Evolutionary conservation across 2,329 filamentous ascomycete species (phyloP), one percentile per base, ranked within the genome.

Genomic region (Verticillium nonalfalfae): DNA sequence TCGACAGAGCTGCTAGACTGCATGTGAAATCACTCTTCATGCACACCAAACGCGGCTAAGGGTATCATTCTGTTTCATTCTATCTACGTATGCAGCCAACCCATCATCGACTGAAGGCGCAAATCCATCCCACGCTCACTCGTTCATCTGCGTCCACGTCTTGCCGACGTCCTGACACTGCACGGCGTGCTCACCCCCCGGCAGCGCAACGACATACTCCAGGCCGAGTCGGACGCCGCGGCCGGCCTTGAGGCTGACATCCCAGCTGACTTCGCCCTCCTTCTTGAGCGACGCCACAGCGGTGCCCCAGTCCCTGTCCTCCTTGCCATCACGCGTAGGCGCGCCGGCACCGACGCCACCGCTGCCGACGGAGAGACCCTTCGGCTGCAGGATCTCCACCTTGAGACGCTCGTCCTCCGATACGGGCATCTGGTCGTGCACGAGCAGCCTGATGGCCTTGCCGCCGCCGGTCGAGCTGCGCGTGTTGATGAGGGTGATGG

Each of bases 391-490:
- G 36, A 87, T 68, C 1, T 81, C 78, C 9, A 88, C 78, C 4
- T 76, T 75, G 6, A 88, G 72, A 50, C 78, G 75, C 68, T 87
- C 85, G 60, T 88, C 85, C 69, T 87, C 80, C 26, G 80, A 84
- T n/a, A 87, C 75, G 3, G 85, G 86, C 2, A 87, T 75, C 71
- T 88, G 85, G 64, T 89, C 86, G 2, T 85, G 69, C 33, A 88
- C 80, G 1, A 81, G 73, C 2, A 88, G 50, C 1, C 76, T 76
- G 14, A 82, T 75, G 0, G 77, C 68, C 64, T 75, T 75, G 15
- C 69, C 70, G 18, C 45, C 45, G 2, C 72, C 62, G 0, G 73
- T 63, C 3, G 68, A 59, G 6, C 74, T 74, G 10, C 77, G 74
- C 1, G 81, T 83, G 68, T 87, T 87, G 33, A 77, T 75, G 11